phyloP scores from a whole-genome alignment of 257 asterid species.

The Fraxinus quadrangulata region DNA sequence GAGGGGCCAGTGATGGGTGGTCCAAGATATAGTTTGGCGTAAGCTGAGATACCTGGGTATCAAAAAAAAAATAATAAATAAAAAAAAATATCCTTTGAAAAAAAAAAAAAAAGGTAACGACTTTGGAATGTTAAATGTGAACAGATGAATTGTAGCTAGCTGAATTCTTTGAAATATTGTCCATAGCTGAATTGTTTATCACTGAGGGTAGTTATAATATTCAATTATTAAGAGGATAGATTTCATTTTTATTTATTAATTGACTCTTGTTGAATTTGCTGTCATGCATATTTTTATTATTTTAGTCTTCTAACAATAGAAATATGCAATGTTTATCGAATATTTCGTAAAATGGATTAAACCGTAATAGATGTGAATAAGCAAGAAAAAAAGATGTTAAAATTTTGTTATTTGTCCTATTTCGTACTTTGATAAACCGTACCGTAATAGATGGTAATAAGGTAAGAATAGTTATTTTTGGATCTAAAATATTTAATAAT shows the following conservation, averaged over 20 bases:
- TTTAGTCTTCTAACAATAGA: not conserved
- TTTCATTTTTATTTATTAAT: not conserved
- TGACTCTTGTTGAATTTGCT: not conserved
- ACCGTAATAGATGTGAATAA: too few relatives aligned
- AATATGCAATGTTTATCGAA: not conserved
- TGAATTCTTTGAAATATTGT: slow-evolving; percentile 8
- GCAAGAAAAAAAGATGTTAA: too few relatives aligned
- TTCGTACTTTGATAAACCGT: too few relatives aligned
- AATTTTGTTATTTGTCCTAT: too few relatives aligned
- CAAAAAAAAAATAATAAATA: too few relatives aligned
- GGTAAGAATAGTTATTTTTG: too few relatives aligned
- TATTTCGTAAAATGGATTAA: not conserved
- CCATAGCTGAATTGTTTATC: not conserved
- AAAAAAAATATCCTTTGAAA: too few relatives aligned
- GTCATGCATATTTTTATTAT: not conserved
- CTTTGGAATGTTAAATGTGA: not conserved
- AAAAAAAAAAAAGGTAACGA: not conserved
- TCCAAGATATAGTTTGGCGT: too few relatives aligned
- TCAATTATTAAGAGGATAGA: not conserved
- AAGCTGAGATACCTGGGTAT: too few relatives aligned
- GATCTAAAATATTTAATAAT: too few relatives aligned
- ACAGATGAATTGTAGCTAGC: slow-evolving; percentile 20
- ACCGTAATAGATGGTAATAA: too few relatives aligned
- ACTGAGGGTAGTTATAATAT: not conserved
- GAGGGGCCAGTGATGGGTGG: too few relatives aligned